phyloP scores from a whole-genome alignment of 2,329 filamentous ascomycete species.

The Camillea tinctor region DNA sequence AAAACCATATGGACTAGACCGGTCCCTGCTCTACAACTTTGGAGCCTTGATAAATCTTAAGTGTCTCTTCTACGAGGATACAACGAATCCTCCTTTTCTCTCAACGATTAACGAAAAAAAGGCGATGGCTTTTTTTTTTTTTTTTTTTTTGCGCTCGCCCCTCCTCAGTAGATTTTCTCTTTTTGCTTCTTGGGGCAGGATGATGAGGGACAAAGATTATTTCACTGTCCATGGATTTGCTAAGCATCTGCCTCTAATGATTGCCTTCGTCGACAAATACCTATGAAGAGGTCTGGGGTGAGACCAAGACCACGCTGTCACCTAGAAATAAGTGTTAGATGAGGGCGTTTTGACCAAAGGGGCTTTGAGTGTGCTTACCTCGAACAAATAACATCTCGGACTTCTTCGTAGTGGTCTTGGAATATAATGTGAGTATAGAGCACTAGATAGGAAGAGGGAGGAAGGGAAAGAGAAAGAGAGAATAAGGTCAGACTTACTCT shows the following conservation, averaged over 20 bases:
- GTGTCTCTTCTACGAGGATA: neutral
- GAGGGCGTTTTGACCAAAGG: constrained; percentile 17
- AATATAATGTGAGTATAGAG: constrained; percentile 1
- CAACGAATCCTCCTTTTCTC: neutral
- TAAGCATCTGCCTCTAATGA: neutral
- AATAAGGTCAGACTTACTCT: constrained; percentile 54
- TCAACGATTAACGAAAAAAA: neutral
- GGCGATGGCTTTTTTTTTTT: neutral
- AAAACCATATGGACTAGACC: neutral
- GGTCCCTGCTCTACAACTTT: neutral
- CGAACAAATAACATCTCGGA: constrained; percentile 98
- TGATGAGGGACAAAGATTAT: neutral
- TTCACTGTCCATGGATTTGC: neutral
- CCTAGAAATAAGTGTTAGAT: constrained; percentile 44
- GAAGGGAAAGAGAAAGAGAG: neutral
- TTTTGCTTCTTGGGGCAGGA: neutral
- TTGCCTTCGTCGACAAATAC: neutral
- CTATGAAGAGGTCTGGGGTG: constrained; percentile 54
- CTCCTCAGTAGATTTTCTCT: neutral
- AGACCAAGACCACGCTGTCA: constrained; percentile 72
- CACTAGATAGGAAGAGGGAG: too few relatives aligned
- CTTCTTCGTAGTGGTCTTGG: constrained; percentile 88
- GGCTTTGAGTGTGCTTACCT: constrained; percentile 61
- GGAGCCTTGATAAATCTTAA: neutral
- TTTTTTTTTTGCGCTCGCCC: too few relatives aligned